These are phyloP conservation scores for Hypoxylon sp. DNA, from an alignment of 2,329 filamentous ascomycete genomes.

Conservation along the genomic window DNA sequence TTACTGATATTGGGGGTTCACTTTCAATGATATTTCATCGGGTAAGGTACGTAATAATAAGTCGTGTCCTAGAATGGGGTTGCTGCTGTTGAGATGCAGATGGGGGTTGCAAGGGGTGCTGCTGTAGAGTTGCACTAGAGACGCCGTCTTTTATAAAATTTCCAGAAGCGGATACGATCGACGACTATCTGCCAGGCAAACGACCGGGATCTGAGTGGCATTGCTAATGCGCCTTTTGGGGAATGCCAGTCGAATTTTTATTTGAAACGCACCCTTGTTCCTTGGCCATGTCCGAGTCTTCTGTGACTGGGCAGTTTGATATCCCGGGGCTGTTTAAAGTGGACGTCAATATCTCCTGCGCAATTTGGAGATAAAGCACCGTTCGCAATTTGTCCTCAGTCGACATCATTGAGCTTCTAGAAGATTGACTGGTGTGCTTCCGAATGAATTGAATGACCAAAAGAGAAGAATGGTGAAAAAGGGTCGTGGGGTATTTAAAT, in stretches of 20 bases:
- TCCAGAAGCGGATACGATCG: conserved; percentile 52
- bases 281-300: conserved; percentile 44
- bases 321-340: conserved; percentile 39
- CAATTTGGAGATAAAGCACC: conserved; percentile 48
- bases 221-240: conserved; percentile 53
- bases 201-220: conserved; percentile 45
- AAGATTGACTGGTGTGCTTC: conserved; percentile 30
- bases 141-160: conserved; percentile 43
- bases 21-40: conserved; percentile 26
- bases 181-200: conserved; percentile 44
- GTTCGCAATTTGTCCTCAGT: conserved; percentile 43
- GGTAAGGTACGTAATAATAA: conserved; percentile 29
- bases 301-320: conserved; percentile 45
- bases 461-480: conserved; percentile 12
- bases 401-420: conserved; percentile 44
- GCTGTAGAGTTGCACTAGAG: conserved; percentile 46
- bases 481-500: neutral
- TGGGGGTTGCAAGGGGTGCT: conserved; percentile 41
- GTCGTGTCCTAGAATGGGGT: conserved; percentile 13
- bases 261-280: conserved; percentile 56
- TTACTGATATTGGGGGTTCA: conserved; percentile 31
- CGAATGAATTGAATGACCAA: conserved; percentile 9
- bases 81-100: conserved; percentile 35
- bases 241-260: conserved; percentile 53
- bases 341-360: conserved; percentile 50